These are phyloP conservation scores for Rhodotorula sp. DNA, from an alignment of 1,284 basidiomycete species.

Conservation along the genomic window DNA sequence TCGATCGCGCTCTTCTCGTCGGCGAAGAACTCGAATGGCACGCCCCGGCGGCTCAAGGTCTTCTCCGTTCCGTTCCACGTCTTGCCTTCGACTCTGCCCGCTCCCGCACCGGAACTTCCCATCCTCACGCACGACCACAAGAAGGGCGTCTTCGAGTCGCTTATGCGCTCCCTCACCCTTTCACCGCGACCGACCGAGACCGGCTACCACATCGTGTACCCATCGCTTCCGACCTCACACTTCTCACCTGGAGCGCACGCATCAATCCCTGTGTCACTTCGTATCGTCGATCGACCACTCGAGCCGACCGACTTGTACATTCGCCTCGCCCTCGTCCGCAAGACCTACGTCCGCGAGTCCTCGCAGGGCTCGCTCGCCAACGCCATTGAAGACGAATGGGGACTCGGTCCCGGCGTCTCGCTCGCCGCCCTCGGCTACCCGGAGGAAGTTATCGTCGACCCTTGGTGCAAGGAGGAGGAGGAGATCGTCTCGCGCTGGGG, in stretches of 20 bases:
- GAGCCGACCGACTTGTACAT: constrained; percentile 48
- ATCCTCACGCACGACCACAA: constrained; percentile 43
- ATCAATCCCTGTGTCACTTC: constrained; percentile 44
- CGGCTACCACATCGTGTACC: constrained; percentile 46
- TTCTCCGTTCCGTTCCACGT: constrained; percentile 47
- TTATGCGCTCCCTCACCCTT: constrained; percentile 42
- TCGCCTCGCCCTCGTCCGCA: constrained; percentile 46
- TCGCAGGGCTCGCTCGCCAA: constrained; percentile 26
- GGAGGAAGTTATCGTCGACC: constrained; percentile 45
- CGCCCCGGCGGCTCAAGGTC: constrained; percentile 45
- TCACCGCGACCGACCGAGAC: constrained; percentile 39
- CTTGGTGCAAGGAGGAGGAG: constrained; percentile 48
- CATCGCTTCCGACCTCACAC: constrained; percentile 45
- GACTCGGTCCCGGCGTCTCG: constrained; percentile 27
- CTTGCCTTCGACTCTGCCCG: constrained; percentile 46
- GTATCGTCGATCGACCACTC: constrained; percentile 46
- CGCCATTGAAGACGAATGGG: constrained; percentile 42
- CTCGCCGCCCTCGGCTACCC: constrained; percentile 38
- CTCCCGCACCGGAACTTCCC: constrained; percentile 40
- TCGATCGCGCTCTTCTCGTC: constrained; percentile 45
- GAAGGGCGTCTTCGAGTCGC: constrained; percentile 40
- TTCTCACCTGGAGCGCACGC: constrained; percentile 45
- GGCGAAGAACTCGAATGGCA: constrained; percentile 36
- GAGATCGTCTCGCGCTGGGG: constrained; percentile 51
- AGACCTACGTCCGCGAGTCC: constrained; percentile 46